Evolutionary conservation across 2,329 filamentous ascomycete species (phyloP).

Genomic region (Penicillium sumatraense): DNA sequence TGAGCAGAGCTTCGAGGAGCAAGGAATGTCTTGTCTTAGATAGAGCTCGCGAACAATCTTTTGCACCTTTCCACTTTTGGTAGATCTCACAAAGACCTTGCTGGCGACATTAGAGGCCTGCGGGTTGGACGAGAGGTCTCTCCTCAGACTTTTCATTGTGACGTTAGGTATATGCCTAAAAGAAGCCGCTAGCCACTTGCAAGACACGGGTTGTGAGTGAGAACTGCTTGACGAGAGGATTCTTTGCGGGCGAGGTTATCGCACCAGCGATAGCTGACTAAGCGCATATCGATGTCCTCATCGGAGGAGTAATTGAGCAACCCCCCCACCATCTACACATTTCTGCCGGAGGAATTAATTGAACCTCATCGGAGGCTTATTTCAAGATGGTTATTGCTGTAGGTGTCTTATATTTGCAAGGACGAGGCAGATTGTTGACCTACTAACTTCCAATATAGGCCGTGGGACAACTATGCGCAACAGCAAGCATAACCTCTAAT

Average conservation of each 20-base stretch:
- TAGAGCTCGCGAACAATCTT: slow-evolving; percentile 98
- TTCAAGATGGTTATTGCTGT: slow-evolving; percentile 35
- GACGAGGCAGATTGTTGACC: slow-evolving; percentile 8
- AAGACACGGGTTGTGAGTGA: slow-evolving; percentile 9
- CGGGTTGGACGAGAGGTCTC: slow-evolving; percentile 58
- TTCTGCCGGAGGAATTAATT: background rate
- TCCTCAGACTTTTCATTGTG: slow-evolving; percentile 67
- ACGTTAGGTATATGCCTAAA: slow-evolving; percentile 16
- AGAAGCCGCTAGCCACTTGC: slow-evolving; percentile 10
- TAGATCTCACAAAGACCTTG: slow-evolving; percentile 94
- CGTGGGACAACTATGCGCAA: slow-evolving; percentile 88
- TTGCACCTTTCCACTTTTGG: slow-evolving; percentile 94
- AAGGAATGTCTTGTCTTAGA: slow-evolving; percentile 93
- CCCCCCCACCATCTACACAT: background rate
- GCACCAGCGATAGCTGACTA: slow-evolving; percentile 26
- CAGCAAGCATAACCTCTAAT: slow-evolving; percentile 76
- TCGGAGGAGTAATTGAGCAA: background rate
- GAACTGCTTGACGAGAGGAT: slow-evolving; percentile 17
- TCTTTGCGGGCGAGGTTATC: slow-evolving; percentile 29
- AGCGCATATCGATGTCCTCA: slow-evolving; percentile 13
- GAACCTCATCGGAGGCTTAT: background rate
- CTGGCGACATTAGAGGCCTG: slow-evolving; percentile 79
- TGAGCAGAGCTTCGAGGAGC: slow-evolving; percentile 87
- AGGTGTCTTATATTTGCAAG: slow-evolving; percentile 1
- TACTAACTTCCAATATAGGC: slow-evolving; percentile 59